Evolutionary conservation across 2,329 filamentous ascomycete species (phyloP).

Genomic region (Orbilia oligospora): DNA sequence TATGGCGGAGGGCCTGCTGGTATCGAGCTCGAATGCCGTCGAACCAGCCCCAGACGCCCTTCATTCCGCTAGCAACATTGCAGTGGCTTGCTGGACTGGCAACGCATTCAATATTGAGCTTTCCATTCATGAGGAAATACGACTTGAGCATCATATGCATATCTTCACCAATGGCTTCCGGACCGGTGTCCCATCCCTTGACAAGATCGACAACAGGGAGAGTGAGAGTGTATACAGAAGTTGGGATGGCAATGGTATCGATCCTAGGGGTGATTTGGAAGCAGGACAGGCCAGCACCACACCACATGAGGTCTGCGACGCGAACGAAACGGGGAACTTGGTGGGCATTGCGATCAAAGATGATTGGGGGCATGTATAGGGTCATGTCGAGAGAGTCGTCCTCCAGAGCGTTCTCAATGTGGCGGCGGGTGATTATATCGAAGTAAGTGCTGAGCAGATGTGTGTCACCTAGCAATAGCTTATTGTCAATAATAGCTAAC

Average conservation of each 20-base stretch:
- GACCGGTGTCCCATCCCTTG: slow-evolving; percentile 79
- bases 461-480: slow-evolving; percentile 75
- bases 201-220: slow-evolving; percentile 78
- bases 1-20: slow-evolving; percentile 80
- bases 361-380: slow-evolving; percentile 78
- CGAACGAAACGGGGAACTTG: slow-evolving; percentile 77
- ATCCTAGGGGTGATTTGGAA: slow-evolving; percentile 46
- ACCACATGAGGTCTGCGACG: slow-evolving; percentile 80
- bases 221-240: slow-evolving; percentile 80
- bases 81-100: slow-evolving; percentile 80
- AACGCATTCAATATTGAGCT: slow-evolving; percentile 76
- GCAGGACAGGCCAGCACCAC: slow-evolving; percentile 76
- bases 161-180: slow-evolving; percentile 81
- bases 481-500: slow-evolving; percentile 63
- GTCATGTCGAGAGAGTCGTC: slow-evolving; percentile 75
- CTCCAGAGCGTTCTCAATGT: slow-evolving; percentile 74
- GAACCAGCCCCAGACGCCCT: slow-evolving; percentile 72
- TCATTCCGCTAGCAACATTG: slow-evolving; percentile 76
- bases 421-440: slow-evolving; percentile 71
- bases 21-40: slow-evolving; percentile 77
- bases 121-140: slow-evolving; percentile 80
- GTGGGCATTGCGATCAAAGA: slow-evolving; percentile 82
- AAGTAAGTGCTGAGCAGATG: slow-evolving; percentile 80
- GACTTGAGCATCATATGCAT: slow-evolving; percentile 84
- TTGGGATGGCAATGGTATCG: slow-evolving; percentile 75